Evolutionary conservation across 257 asterid genomes (phyloP).

Genomic region (Nicotiana benthamiana): DNA sequence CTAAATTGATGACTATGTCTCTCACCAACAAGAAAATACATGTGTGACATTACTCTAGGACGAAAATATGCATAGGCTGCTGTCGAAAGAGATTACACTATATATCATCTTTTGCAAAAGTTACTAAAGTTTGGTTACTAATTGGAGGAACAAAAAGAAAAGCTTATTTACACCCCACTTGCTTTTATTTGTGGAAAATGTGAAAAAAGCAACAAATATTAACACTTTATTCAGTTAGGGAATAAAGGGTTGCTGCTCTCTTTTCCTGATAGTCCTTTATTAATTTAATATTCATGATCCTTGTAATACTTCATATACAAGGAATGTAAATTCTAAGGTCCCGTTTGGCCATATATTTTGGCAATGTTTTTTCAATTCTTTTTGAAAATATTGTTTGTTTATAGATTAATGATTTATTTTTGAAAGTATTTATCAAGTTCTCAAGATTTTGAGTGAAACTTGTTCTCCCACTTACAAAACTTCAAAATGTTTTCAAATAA

Average conservation of each 20-base stretch:
- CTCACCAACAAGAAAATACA: not conserved
- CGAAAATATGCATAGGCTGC: not conserved
- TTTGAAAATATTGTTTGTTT: no score
- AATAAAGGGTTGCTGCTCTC: not conserved
- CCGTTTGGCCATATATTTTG: no score
- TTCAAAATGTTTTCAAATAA: no score
- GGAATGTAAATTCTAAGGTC: not conserved
- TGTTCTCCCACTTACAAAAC: no score
- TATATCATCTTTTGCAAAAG: not conserved
- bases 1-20: no score
- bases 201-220: not conserved
- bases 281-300: not conserved
- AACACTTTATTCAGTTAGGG: not conserved
- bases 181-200: not conserved
- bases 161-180: not conserved
- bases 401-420: no score
- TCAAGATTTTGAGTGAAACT: no score
- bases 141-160: not conserved
- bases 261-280: not conserved
- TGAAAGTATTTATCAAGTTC: no score
- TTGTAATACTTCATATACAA: not conserved
- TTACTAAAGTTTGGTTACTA: not conserved
- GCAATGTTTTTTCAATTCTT: no score
- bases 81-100: not conserved
- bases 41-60: not conserved